Percentiles rank a stretch among this genome's conserved stretches.
Evolutionary conservation across 1,139 yeast genomes (phyloP).

Genomic region (Pichia inconspicua): DNA sequence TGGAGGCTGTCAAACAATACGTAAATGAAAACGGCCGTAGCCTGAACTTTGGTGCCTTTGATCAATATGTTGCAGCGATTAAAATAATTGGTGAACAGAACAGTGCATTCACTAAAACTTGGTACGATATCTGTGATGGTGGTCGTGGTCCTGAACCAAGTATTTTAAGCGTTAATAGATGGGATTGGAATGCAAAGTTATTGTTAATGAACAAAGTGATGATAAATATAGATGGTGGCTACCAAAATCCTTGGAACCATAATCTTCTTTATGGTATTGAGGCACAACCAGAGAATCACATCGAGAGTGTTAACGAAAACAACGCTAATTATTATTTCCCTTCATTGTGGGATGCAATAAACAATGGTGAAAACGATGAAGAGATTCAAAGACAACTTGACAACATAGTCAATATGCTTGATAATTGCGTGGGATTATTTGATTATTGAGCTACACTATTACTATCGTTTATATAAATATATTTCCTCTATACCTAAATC

Average conservation of each 20-base stretch:
- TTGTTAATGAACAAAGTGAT: constrained; percentile 49
- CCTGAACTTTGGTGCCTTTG: constrained; percentile 29
- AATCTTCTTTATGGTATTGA: constrained; percentile 71
- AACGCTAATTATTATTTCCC: constrained; percentile 48
- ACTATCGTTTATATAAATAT: no score
- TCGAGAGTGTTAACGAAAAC: constrained; percentile 22
- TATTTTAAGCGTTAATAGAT: constrained; percentile 57
- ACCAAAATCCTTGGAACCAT: constrained; percentile 56
- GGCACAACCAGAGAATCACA: constrained; percentile 38
- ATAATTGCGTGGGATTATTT: constrained; percentile 16
- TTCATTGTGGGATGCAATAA: constrained; percentile 57
- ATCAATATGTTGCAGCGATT: constrained; percentile 29
- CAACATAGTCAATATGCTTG: constrained; percentile 35
- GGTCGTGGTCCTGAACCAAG: constrained; percentile 59
- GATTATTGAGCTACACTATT: constrained; percentile 3
- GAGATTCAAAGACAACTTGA: constrained; percentile 52
- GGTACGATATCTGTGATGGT: constrained; percentile 40
- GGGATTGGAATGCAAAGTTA: constrained; percentile 73
- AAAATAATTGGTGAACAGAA: constrained; percentile 35
- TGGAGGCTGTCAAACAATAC: constrained; percentile 43
- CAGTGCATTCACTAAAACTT: constrained; percentile 42
- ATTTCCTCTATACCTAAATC: not conserved
- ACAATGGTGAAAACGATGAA: constrained; percentile 37
- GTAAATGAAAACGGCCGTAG: constrained; percentile 25
- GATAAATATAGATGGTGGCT: constrained; percentile 40